These are phyloP conservation scores for Hypoxylon perforatum DNA, from an alignment of 495 filamentous ascomycete species.

Conservation along the genomic window DNA sequence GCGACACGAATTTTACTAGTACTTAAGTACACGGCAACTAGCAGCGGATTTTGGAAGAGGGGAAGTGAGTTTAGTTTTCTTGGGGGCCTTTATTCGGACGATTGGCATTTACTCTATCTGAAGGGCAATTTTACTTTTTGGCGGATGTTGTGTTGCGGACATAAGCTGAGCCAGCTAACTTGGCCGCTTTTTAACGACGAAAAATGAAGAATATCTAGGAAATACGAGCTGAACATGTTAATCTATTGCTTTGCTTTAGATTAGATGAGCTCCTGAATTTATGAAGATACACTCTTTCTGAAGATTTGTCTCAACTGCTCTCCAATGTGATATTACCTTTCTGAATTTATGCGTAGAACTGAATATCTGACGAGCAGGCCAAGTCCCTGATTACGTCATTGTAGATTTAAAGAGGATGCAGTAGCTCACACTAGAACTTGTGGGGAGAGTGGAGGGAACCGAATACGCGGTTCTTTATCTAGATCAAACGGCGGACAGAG, in stretches of 20 bases:
- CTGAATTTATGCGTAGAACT: too few relatives aligned
- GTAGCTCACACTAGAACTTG: background rate
- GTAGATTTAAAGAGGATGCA: background rate
- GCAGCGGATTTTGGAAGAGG: background rate
- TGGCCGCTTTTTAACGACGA: constrained; percentile 38
- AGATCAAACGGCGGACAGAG: background rate
- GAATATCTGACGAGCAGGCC: too few relatives aligned
- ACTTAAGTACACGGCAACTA: background rate
- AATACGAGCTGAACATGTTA: background rate
- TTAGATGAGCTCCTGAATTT: background rate
- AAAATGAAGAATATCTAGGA: constrained; percentile 14
- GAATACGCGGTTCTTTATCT: background rate
- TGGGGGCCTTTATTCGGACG: background rate
- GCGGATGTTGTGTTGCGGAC: background rate
- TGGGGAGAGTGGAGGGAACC: background rate
- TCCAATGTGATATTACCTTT: too few relatives aligned
- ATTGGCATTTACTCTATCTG: constrained; percentile 14
- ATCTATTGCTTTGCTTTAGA: background rate
- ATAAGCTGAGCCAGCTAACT: constrained; percentile 34
- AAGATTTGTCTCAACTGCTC: too few relatives aligned
- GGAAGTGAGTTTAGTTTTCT: background rate
- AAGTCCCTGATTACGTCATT: background rate
- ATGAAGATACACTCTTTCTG: background rate
- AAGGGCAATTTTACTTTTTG: background rate
- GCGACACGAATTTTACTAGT: background rate